Conservation (phyloP, 352 stramenopile species). For the Pythium aristosporum region DNA sequence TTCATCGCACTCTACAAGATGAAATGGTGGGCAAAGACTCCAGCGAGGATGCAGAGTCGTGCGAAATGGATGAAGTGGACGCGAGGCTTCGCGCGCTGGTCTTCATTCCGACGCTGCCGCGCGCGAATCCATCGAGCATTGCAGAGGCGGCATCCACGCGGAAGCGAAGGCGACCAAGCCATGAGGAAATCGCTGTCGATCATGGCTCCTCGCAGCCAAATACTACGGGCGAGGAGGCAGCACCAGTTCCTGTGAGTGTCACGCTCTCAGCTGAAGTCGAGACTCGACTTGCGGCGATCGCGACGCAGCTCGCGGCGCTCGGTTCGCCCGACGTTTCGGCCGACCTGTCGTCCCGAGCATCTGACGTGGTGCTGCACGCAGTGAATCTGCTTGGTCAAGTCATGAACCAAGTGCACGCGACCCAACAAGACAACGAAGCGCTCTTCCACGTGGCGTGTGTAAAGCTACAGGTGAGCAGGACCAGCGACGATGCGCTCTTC, state of each 20-base stretch:
- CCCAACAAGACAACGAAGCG: conserved; percentile 49
- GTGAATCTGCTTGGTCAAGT: conserved; percentile 54
- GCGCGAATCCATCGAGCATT: background rate
- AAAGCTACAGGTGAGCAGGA: conserved; percentile 41
- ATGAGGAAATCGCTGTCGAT: background rate
- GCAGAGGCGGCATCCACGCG: background rate
- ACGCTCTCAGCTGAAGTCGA: conserved; percentile 37
- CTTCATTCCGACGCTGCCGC: background rate
- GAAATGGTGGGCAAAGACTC: background rate
- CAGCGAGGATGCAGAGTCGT: background rate
- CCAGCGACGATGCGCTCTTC: conserved; percentile 62
- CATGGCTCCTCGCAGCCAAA: background rate
- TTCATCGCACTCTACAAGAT: background rate
- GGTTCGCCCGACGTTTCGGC: conserved; percentile 30
- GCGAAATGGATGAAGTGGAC: background rate
- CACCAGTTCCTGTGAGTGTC: background rate
- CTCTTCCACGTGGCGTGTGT: conserved; percentile 49
- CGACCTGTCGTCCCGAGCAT: conserved; percentile 28
- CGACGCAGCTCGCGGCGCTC: conserved; percentile 48
- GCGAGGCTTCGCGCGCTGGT: background rate
- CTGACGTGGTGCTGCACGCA: conserved; percentile 23
- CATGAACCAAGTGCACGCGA: conserved; percentile 61
- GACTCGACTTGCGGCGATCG: conserved; percentile 34
- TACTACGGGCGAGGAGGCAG: background rate
- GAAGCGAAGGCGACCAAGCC: conserved; percentile 5